Percentiles rank a stretch among this genome's conserved stretches.
phyloP scores from a whole-genome alignment of 2,329 filamentous ascomycete genomes.

The Triangularia setosa region DNA sequence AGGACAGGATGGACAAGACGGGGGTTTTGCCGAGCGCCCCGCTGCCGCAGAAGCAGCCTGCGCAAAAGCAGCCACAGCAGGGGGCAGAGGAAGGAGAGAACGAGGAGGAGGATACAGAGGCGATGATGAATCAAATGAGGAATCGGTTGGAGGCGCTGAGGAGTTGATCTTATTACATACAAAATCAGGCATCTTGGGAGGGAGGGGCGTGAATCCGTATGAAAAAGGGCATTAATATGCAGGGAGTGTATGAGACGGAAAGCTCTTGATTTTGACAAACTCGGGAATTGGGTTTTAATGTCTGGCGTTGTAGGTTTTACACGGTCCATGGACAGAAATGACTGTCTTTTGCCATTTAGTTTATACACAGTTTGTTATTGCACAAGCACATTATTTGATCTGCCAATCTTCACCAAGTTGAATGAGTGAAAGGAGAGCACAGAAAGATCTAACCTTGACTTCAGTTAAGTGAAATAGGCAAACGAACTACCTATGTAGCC shows the following conservation, averaged over 20 bases:
- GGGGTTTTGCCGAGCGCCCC: slow-evolving; percentile 53
- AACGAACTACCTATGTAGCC: too few relatives aligned
- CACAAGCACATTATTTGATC: not conserved
- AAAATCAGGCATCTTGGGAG: not conserved
- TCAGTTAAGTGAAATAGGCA: too few relatives aligned
- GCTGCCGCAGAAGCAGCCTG: slow-evolving; percentile 47
- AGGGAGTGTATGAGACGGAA: not conserved
- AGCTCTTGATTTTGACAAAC: not conserved
- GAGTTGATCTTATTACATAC: slow-evolving; percentile 45
- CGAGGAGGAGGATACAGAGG: slow-evolving; percentile 82
- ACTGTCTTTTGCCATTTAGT: not conserved
- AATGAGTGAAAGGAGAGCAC: not conserved
- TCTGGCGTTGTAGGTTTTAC: not conserved
- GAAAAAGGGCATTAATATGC: not conserved
- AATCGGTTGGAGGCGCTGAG: slow-evolving; percentile 85
- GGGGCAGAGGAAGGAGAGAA: slow-evolving; percentile 53
- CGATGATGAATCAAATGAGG: slow-evolving; percentile 90
- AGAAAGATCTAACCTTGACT: too few relatives aligned
- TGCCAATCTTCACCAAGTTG: not conserved
- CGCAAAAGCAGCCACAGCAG: slow-evolving; percentile 45
- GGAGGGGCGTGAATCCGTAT: too few relatives aligned
- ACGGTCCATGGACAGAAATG: not conserved
- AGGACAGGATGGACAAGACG: slow-evolving; percentile 70
- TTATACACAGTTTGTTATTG: not conserved
- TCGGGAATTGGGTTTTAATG: not conserved